Evolutionary conservation across 345 rosid species (phyloP), one percentile per base, ranked within the genome.

Genomic region (Bruguiera sexangula): DNA sequence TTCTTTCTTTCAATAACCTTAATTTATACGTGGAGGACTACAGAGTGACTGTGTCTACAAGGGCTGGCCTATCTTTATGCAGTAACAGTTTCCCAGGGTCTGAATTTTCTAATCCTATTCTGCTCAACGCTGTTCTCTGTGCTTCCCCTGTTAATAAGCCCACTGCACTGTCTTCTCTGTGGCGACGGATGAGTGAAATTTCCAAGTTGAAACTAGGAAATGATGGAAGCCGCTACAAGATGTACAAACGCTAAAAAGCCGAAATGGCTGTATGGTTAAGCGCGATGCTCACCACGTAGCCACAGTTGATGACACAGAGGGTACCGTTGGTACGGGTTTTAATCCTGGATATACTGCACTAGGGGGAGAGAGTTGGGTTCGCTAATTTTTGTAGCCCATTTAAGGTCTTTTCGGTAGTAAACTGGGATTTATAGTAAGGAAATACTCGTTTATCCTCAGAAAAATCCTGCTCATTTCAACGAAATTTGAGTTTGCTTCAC

Each of bases 41-140:
- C 67, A 60, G 1, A 2, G 36, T 10, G 0, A 63, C 39, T 52
- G 16, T 8, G 21, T 52, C 24, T 4, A 63, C 8, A 46, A 20
- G 48, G 46, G 39, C 56, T 50, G 8, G 50, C 46, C 67, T 22
- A 66, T n/a, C 59, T 72, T 73, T 68, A 22, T 36, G 30, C 18
- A 58, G 82, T 77, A 68, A 82, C 71, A 24, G 68, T 84, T 71
- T 86, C 89, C 32, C 36, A 73, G 37, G 80, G 65, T 65, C 84
- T 85, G 75, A 97, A 89, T 37, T 83, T 90, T 70, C 91, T 83
- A 82, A 93, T 73, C 83, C 91, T 80, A 71, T 88, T 78, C 56
- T 61, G 75, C 82, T 85, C 21, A 2, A 69, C 81, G 71, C 76
- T 70, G 8, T 73, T 74, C 50, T 65, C 76, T 29, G 66, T 69